Conservation (phyloP, 257 asterid genomes). For the Anisodus tanguticus region DNA sequence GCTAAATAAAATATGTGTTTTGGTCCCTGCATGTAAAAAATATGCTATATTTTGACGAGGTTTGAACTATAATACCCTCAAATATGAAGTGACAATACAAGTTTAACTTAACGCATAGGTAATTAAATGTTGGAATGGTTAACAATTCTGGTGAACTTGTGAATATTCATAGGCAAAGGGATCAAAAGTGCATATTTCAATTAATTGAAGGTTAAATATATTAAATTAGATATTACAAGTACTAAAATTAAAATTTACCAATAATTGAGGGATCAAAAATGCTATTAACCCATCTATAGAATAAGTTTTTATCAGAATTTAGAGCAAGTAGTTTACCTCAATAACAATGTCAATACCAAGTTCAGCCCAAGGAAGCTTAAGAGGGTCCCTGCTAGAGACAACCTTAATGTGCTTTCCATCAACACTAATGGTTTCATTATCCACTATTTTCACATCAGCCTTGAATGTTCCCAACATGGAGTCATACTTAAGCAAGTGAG, state of each 20-base stretch:
- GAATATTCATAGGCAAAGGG: no score
- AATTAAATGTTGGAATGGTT: not conserved
- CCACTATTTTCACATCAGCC: slow-evolving; percentile 80
- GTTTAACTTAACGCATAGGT: not conserved
- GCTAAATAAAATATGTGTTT: no score
- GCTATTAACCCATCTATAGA: not conserved
- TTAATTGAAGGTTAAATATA: not conserved
- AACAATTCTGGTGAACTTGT: not conserved
- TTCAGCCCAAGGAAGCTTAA: slow-evolving; percentile 94
- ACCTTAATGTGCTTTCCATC: slow-evolving; percentile 86
- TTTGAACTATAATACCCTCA: no score
- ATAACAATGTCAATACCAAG: slow-evolving; percentile 91
- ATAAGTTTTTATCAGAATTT: not conserved
- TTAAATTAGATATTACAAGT: not conserved
- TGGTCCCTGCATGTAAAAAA: no score
- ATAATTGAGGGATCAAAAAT: not conserved
- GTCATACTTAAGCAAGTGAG: slow-evolving; percentile 90
- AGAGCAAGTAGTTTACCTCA: slow-evolving; percentile 51
- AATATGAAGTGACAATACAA: not conserved
- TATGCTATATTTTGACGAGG: no score
- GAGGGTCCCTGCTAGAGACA: slow-evolving; percentile 88
- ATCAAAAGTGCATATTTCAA: no score
- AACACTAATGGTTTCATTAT: slow-evolving; percentile 79
- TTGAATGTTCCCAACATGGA: slow-evolving; percentile 93
- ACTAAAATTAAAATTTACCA: not conserved